These are phyloP conservation scores for Aegilops bicornis DNA, from an alignment of 176 grass and related monocot species.

Conservation along the genomic window DNA sequence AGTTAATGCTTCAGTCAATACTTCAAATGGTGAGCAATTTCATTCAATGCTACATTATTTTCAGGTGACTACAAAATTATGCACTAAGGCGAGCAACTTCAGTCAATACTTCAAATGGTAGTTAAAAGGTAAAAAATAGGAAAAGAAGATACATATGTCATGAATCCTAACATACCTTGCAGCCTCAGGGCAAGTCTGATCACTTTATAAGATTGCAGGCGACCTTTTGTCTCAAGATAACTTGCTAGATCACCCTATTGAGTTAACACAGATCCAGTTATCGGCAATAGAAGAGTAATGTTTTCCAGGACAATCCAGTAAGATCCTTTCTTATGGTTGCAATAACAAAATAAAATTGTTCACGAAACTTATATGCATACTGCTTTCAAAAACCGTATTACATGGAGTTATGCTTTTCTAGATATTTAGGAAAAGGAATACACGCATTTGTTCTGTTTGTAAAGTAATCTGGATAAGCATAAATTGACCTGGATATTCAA, in stretches of 20 bases:
- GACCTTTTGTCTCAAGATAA: constrained; percentile 76
- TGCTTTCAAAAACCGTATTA: neutral
- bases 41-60: too few species aligned
- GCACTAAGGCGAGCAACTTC: too few species aligned
- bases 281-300: constrained; percentile 1
- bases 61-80: too few species aligned
- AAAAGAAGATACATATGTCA: too few species aligned
- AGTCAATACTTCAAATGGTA: too few species aligned
- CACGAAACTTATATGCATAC: neutral
- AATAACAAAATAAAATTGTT: neutral
- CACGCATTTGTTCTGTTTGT: neutral
- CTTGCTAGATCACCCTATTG: constrained; percentile 80
- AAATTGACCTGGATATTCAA: too few species aligned
- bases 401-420: neutral
- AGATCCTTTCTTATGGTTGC: neutral
- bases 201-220: constrained; percentile 59
- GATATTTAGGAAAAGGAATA: neutral
- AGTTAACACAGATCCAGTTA: constrained; percentile 11
- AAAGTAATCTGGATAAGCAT: too few species aligned
- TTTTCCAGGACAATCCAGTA: neutral
- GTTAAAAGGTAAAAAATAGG: too few species aligned
- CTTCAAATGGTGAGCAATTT: too few species aligned
- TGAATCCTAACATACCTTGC: constrained; percentile 9
- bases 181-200: constrained; percentile 83
- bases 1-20: too few species aligned